Base-by-base conservation (phyloP, 2,329 filamentous ascomycete genomes). In the Venturia oleaginea region DNA sequence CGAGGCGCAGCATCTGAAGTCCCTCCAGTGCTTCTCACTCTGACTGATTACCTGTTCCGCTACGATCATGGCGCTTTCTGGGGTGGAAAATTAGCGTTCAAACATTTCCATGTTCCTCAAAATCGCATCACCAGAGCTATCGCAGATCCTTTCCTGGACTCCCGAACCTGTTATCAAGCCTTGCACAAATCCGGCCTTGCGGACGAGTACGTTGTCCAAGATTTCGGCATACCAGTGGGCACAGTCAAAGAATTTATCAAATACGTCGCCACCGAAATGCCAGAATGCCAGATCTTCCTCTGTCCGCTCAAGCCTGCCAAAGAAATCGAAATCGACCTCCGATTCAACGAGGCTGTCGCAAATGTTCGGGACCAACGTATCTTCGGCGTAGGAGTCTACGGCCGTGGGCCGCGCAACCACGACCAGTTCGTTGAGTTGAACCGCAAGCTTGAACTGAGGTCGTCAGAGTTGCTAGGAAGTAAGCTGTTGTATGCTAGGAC, bases 401-500 rank as follows among this genome's bases (percentile, higher is more conserved):
- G 62, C n/a, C 51, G 51, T n/a, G 51, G 51, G 11, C 51, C 38
- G 19, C 19, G 34, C 8, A 32, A 48, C 22, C 40, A 59, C 17
- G 71, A 77, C 1, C 22, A 30, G 19, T 83, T 83, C 61, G 76
- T 88, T 8, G 69, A 70, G 0, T 76, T 79, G 61, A 90, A 90
- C 71, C 80, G 84, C 0, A 79, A 78, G 0, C 76, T 90, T 0
- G 87, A 90, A 73, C 74, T 77, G 11, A 83, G 83, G 64, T 77
- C 89, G 0, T 78, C 79, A 10, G 80, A 82, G 34, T 77, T 87
- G 8, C 78, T 82, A 2, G 87, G 87, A 7, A 86, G 84, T 77
- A 89, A 89, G 74, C 88, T 85, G 78, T 75, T 90, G 1, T 90
- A 90, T 67, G 86, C 86, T 0, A 86, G 89, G 65, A 84, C 85